phyloP scores from a whole-genome alignment of 2,329 filamentous ascomycete genomes.

The Sarocladium oryzae region DNA sequence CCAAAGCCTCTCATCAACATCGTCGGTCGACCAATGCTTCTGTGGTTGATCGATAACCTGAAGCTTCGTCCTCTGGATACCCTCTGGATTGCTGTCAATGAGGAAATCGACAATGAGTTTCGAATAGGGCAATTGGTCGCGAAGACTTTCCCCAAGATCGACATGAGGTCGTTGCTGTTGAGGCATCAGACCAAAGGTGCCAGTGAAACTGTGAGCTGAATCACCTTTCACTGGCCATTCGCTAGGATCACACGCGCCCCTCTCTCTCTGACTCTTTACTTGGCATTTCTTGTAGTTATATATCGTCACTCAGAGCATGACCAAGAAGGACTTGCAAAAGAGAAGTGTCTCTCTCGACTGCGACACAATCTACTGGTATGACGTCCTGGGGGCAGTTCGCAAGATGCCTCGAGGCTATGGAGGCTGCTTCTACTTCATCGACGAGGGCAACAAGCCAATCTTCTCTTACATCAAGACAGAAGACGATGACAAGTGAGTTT shows the following conservation, averaged over 20 bases:
- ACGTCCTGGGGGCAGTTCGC: constrained; percentile 20
- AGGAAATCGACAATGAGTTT: constrained; percentile 23
- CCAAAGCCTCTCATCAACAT: constrained; percentile 26
- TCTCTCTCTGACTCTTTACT: too few relatives aligned
- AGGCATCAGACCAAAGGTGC: constrained; percentile 23
- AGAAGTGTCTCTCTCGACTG: constrained; percentile 24
- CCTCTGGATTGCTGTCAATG: constrained; percentile 24
- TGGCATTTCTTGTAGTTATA: constrained; percentile 17
- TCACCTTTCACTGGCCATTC: constrained; percentile 14
- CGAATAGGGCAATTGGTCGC: constrained; percentile 20
- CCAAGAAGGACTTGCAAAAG: constrained; percentile 19
- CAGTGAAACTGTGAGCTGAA: constrained; percentile 16
- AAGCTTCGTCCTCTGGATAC: constrained; percentile 19
- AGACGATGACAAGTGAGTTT: constrained; percentile 9
- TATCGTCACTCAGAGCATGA: constrained; percentile 23
- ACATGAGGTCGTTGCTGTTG: constrained; percentile 18
- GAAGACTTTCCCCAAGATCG: constrained; percentile 19
- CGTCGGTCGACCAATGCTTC: constrained; percentile 23
- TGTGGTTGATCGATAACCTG: constrained; percentile 24
- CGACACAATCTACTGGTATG: constrained; percentile 27
- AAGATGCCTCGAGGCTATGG: constrained; percentile 20
- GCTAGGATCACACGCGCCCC: too few relatives aligned
- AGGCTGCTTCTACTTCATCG: constrained; percentile 21
- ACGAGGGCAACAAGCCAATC: constrained; percentile 23
- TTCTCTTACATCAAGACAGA: constrained; percentile 25